phyloP scores from a whole-genome alignment of 495 filamentous ascomycete genomes.

The Rhypophila decipiens region DNA sequence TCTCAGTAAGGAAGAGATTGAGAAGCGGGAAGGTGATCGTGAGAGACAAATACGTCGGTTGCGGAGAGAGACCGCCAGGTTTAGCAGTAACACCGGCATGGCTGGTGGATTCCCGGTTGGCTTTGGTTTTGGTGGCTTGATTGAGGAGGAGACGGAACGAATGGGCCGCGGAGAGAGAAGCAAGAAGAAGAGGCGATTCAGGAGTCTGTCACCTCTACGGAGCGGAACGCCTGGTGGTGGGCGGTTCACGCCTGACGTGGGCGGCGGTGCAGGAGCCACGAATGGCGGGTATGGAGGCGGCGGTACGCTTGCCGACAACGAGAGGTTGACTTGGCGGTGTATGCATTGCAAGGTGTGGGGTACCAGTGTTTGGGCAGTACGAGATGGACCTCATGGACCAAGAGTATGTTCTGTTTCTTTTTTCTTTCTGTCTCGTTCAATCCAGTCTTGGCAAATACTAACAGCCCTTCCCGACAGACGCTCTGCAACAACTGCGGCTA shows the following conservation, averaged over 20 bases:
- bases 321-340: constrained; percentile 84
- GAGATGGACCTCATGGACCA: constrained; percentile 81
- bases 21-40: constrained; percentile 91
- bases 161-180: constrained; percentile 84
- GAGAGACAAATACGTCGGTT: constrained; percentile 84
- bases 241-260: constrained; percentile 71
- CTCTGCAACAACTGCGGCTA: constrained; percentile 94
- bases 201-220: constrained; percentile 73
- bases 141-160: constrained; percentile 54
- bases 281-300: constrained; percentile 56
- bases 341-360: constrained; percentile 86
- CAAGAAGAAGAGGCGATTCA: constrained; percentile 89
- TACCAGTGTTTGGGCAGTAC: constrained; percentile 84
- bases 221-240: constrained; percentile 55
- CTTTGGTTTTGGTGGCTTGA: constrained; percentile 49
- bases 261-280: constrained; percentile 53
- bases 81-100: constrained; percentile 79
- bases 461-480: constrained; percentile 60
- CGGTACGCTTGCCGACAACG: constrained; percentile 68
- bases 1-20: constrained; percentile 91
- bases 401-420: constrained; percentile 54
- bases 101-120: constrained; percentile 54
- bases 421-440: background rate
- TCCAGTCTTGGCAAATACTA: constrained; percentile 7
- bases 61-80: constrained; percentile 84